Evolutionary conservation across 1,284 basidiomycete genomes (phyloP).

Genomic region (Volvariella surrecta): DNA sequence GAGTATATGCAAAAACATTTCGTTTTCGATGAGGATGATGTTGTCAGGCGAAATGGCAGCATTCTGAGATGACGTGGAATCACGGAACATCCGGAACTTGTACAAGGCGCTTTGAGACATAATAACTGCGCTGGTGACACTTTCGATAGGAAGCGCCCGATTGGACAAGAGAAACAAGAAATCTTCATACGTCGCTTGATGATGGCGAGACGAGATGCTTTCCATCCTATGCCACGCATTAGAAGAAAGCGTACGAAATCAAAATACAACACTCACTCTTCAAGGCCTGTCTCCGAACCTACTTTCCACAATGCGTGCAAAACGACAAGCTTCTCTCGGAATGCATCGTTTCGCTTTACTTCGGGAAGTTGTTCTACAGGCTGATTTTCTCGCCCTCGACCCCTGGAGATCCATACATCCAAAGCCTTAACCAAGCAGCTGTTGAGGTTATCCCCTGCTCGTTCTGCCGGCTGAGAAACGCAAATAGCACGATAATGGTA

Average conservation of each 20-base stretch:
- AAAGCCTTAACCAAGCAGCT: conserved; percentile 62
- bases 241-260: conserved; percentile 5
- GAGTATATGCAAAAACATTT: conserved; percentile 68
- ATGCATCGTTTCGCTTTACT: conserved; percentile 41
- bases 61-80: conserved; percentile 14
- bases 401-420: conserved; percentile 40
- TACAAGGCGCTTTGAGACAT: conserved; percentile 75
- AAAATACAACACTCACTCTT: conserved; percentile 39
- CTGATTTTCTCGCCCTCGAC: conserved; percentile 28
- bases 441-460: conserved; percentile 80
- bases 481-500: conserved; percentile 92
- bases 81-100: conserved; percentile 67
- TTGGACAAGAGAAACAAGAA: conserved; percentile 56
- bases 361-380: conserved; percentile 21
- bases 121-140: conserved; percentile 69
- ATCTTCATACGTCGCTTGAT: conserved; percentile 38
- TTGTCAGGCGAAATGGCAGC: conserved; percentile 18
- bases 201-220: conserved; percentile 35
- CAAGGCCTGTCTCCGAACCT: conserved; percentile 44
- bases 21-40: conserved; percentile 46
- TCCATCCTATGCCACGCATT: conserved; percentile 29
- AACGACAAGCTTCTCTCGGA: conserved; percentile 67
- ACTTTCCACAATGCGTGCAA: conserved; percentile 67
- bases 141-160: conserved; percentile 67
- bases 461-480: conserved; percentile 79